These are phyloP conservation scores for Endotrypanum monterogeii DNA, from an alignment of 208 protist species.

Conservation along the genomic window DNA sequence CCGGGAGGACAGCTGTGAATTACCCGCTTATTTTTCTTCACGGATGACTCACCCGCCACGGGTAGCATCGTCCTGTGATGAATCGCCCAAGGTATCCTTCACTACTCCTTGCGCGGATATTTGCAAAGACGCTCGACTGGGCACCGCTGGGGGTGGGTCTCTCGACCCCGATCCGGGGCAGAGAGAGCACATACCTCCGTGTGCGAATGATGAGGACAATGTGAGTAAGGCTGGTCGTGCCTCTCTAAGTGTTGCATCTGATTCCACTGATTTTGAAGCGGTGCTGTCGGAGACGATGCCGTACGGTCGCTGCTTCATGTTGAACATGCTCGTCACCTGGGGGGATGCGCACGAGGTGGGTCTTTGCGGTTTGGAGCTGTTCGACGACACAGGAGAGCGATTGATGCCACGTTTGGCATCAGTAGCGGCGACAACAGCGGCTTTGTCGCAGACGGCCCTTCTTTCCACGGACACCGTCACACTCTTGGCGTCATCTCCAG, in stretches of 20 bases:
- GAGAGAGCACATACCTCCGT: neutral
- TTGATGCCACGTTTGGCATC: slow-evolving; percentile 33
- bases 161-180: neutral
- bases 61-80: neutral
- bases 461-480: neutral
- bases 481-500: slow-evolving; percentile 1
- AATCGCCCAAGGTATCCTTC: neutral
- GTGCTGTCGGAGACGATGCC: slow-evolving; percentile 52
- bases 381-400: slow-evolving; percentile 65
- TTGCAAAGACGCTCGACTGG: neutral
- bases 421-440: slow-evolving; percentile 3
- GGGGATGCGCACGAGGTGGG: slow-evolving; percentile 92
- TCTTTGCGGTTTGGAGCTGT: slow-evolving; percentile 90
- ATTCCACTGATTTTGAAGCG: slow-evolving; percentile 23
- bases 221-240: no score
- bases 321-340: slow-evolving; percentile 88
- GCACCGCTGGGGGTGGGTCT: neutral
- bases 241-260: neutral
- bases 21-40: neutral
- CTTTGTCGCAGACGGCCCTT: slow-evolving; percentile 15
- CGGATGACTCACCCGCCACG: neutral
- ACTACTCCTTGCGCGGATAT: neutral
- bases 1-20: neutral
- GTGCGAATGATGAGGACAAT: neutral
- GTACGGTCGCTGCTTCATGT: slow-evolving; percentile 46